phyloP scores from a whole-genome alignment of 768 basidiomycete species.

The Lactarius vividus region DNA sequence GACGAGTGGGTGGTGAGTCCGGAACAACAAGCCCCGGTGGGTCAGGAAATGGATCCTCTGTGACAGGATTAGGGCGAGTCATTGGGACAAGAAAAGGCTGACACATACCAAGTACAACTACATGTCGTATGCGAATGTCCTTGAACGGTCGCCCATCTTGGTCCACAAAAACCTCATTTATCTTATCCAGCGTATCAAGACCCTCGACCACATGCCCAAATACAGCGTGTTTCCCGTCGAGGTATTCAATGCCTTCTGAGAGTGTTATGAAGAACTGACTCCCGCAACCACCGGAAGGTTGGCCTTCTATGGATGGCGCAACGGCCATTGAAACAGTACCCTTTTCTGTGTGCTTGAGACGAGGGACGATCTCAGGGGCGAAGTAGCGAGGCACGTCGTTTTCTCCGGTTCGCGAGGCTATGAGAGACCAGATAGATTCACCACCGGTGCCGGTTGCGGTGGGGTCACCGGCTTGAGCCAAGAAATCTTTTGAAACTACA shows the following conservation, averaged over 20 bases:
- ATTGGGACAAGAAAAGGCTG: neutral
- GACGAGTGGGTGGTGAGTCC: conserved; percentile 71
- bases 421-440: conserved; percentile 80
- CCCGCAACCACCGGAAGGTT: conserved; percentile 71
- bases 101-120: conserved; percentile 83
- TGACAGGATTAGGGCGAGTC: conserved; percentile 10
- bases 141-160: conserved; percentile 88
- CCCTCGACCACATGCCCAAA: conserved; percentile 98
- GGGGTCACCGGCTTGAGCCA: conserved; percentile 96
- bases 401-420: conserved; percentile 47
- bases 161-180: conserved; percentile 91
- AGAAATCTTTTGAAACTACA: conserved; percentile 94
- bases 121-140: conserved; percentile 91
- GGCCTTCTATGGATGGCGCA: conserved; percentile 70
- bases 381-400: conserved; percentile 69
- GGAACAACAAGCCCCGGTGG: conserved; percentile 72
- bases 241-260: conserved; percentile 85
- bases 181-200: conserved; percentile 82
- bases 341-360: conserved; percentile 76
- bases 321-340: conserved; percentile 99
- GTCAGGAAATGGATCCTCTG: conserved; percentile 95
- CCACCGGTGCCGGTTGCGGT: conserved; percentile 94
- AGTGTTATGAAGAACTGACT: conserved; percentile 98
- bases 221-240: conserved; percentile 89
- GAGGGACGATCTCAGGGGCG: conserved; percentile 74